Base-by-base conservation (phyloP, 164 flowering plant genomes). In the Akebia trifoliata region DNA sequence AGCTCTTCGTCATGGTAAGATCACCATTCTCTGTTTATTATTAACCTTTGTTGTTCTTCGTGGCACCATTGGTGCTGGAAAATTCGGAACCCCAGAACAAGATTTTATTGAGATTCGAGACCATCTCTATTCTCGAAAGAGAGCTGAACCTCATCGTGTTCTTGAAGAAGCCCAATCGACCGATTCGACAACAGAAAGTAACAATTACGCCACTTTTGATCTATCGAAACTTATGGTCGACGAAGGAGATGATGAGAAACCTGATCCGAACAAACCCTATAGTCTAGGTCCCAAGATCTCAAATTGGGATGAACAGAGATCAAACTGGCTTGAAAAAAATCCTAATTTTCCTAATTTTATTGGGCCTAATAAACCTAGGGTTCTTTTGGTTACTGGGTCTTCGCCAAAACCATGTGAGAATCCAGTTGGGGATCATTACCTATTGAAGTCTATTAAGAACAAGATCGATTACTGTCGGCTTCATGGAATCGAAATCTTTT, bases 341-440 rank as follows among this genome's bases (percentile, higher is more conserved):
- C 84, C 87, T 15, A 32, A 34, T 28, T 83, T 76, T 61, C 73
- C 81, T 10, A 86, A 80, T 64, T 86, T 76, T 49, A 50, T 83
- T 17, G 59, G 71, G 2, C 70, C 74, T 17, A 74, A 64, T 45
- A 86, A 83, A 63, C 93, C 87, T 18, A 63, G 83, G 61, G 93
- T 86, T 14, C 69, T 83, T 1, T 57, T 86, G 35, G 93, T 86
- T 17, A 86, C 93, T 3, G 89, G 93, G 4, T 86, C 93, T 0
- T 81, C 93, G n/a, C 93, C 93, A 2, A 83, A 78, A 51, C 87
- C 89, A 18, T 86, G 89, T 51, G 93, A 86, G 65, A 85, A 85
- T 55, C 88, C 88, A 0, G 85, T 85, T n/a, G 92, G 92, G 0
- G 92, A 85, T 50, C 92, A 86, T 69, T 86, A 86, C 66, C 62